Evolutionary conservation across 2,329 filamentous ascomycete genomes (phyloP).

Genomic region (Aspergillus texensis): DNA sequence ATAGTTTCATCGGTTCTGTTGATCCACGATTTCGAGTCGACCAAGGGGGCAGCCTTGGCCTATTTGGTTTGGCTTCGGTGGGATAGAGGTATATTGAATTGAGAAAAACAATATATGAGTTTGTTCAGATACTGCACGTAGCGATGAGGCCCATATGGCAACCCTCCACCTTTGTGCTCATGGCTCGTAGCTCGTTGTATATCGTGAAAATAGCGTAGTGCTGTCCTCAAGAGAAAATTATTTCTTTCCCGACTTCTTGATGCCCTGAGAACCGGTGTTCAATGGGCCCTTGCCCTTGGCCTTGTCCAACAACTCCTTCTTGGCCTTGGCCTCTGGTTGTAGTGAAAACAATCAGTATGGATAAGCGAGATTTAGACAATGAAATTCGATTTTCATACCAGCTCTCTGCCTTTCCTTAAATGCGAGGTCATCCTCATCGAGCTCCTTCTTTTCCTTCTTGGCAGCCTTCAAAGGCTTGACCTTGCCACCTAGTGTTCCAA

Average conservation of each 20-base stretch:
- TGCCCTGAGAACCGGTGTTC: conserved; percentile 81
- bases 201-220: conserved; percentile 18
- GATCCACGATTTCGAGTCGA: background rate
- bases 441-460: conserved; percentile 81
- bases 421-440: conserved; percentile 85
- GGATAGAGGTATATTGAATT: background rate
- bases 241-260: conserved; percentile 99
- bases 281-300: conserved; percentile 86
- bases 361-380: background rate
- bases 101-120: conserved; percentile 9
- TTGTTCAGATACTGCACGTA: conserved; percentile 12
- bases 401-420: conserved; percentile 82
- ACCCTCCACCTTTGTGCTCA: conserved; percentile 19
- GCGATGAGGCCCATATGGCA: conserved; percentile 17
- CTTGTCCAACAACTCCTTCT: conserved; percentile 80
- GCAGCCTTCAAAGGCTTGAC: conserved; percentile 82
- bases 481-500: conserved; percentile 67
- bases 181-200: conserved; percentile 28
- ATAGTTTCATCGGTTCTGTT: background rate
- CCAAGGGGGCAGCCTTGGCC: background rate
- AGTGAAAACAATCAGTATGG: conserved; percentile 9
- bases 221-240: conserved; percentile 46
- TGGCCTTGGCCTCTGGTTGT: conserved; percentile 73
- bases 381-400: conserved; percentile 59
- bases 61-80: background rate